phyloP scores from a whole-genome alignment of 2,329 filamentous ascomycete genomes.

The Decorospora gaudefroyi region DNA sequence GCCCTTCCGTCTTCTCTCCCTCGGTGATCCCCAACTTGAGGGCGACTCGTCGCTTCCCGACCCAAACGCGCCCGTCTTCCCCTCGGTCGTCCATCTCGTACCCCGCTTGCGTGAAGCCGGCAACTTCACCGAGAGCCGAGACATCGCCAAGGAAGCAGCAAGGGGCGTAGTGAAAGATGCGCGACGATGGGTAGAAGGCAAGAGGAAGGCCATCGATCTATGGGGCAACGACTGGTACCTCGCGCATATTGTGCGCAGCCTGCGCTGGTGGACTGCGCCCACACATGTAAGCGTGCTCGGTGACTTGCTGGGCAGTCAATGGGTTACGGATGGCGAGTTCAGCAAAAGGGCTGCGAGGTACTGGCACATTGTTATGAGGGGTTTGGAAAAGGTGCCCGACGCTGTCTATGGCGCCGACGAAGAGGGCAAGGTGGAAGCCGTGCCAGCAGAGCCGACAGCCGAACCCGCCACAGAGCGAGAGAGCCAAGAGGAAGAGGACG shows the following conservation, averaged over 20 bases:
- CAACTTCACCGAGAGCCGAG: constrained; percentile 14
- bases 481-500: constrained; percentile 23
- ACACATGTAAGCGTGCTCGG: constrained; percentile 89
- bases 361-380: constrained; percentile 79
- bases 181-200: constrained; percentile 66
- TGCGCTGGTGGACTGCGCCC: constrained; percentile 82
- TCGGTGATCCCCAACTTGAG: constrained; percentile 92
- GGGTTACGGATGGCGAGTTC: constrained; percentile 88
- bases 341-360: constrained; percentile 70
- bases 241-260: constrained; percentile 83
- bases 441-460: neutral
- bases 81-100: constrained; percentile 48
- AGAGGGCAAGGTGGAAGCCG: neutral
- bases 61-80: constrained; percentile 41
- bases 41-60: constrained; percentile 80
- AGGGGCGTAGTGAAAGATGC: constrained; percentile 60
- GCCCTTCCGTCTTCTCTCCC: constrained; percentile 82
- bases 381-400: constrained; percentile 64
- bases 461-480: neutral
- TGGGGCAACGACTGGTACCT: constrained; percentile 95
- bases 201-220: constrained; percentile 81
- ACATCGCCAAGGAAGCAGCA: constrained; percentile 17
- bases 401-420: constrained; percentile 24
- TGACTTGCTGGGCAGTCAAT: constrained; percentile 91
- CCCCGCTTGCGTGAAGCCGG: constrained; percentile 26